Evolutionary conservation across 2,329 filamentous ascomycete species (phyloP).

Genomic region (Cucurbitaria berberidis): DNA sequence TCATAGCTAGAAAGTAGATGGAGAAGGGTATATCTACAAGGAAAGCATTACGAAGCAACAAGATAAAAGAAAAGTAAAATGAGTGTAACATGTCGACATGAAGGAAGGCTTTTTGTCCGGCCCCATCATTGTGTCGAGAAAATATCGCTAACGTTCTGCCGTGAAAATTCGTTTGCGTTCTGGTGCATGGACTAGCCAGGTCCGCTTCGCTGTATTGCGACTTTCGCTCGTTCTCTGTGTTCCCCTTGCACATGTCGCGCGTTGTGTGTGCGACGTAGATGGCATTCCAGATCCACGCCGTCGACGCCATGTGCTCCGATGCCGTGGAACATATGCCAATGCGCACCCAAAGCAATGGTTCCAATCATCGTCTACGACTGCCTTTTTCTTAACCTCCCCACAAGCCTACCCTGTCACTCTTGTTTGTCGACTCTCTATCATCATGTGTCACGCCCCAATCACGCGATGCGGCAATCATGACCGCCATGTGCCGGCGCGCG

Average conservation of each 20-base stretch:
- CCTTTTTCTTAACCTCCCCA: not conserved
- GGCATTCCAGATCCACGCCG: not conserved
- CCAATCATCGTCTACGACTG: not conserved
- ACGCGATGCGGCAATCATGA: conserved; percentile 15
- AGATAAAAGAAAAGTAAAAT: not conserved
- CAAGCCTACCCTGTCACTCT: not conserved
- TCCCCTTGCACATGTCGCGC: not conserved
- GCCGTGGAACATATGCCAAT: not conserved
- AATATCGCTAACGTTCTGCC: not conserved
- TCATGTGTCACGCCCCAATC: not conserved
- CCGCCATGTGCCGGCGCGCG: conserved; percentile 34
- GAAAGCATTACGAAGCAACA: not conserved
- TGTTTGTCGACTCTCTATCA: not conserved
- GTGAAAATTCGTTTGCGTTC: not conserved
- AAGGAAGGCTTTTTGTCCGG: not conserved
- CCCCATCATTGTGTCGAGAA: not conserved
- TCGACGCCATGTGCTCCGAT: not conserved
- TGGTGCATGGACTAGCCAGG: not conserved
- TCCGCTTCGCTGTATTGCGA: not conserved
- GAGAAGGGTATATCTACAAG: not conserved
- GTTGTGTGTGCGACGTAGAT: not conserved
- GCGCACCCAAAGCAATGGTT: not conserved
- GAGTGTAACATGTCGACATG: conserved; percentile 2
- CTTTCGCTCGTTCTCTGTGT: not conserved
- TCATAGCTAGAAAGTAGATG: not conserved